These are phyloP conservation scores for Rhizopus arrhizus DNA, from an alignment of 371 early-diverging fungal species.

Conservation along the genomic window DNA sequence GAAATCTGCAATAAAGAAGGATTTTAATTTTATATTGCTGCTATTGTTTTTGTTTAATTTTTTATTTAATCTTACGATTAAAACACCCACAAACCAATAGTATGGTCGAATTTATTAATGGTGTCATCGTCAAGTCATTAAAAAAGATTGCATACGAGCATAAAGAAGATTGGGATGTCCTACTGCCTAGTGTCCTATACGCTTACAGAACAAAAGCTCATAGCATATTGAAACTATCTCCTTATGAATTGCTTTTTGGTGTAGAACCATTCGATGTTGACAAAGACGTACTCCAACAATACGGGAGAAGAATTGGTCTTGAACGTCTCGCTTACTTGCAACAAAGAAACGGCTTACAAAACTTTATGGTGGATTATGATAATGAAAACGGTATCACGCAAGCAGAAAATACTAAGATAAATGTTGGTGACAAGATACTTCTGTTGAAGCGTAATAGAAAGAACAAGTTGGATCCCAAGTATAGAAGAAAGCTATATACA, in stretches of 20 bases:
- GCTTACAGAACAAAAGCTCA: conserved; percentile 10
- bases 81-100: conserved; percentile 29
- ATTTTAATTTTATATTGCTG: too few relatives aligned
- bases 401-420: neutral
- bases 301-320: conserved; percentile 1
- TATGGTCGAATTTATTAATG: conserved; percentile 21
- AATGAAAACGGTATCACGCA: too few relatives aligned
- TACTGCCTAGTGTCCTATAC: conserved; percentile 4
- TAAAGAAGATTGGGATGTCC: neutral
- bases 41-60: too few relatives aligned
- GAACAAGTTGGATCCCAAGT: too few relatives aligned
- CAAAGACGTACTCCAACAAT: conserved; percentile 3
- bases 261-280: neutral
- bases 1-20: too few relatives aligned
- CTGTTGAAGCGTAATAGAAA: neutral
- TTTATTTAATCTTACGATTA: too few relatives aligned
- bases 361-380: too few relatives aligned
- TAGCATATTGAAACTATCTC: neutral
- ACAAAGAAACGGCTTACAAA: neutral
- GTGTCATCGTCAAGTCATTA: conserved; percentile 15
- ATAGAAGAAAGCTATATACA: too few relatives aligned
- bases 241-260: conserved; percentile 6
- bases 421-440: conserved; percentile 16
- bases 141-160: conserved; percentile 2
- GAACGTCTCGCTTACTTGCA: neutral